These are phyloP conservation scores for Bauhinia variegata DNA, from an alignment of 306 rosid genomes.

Conservation along the genomic window DNA sequence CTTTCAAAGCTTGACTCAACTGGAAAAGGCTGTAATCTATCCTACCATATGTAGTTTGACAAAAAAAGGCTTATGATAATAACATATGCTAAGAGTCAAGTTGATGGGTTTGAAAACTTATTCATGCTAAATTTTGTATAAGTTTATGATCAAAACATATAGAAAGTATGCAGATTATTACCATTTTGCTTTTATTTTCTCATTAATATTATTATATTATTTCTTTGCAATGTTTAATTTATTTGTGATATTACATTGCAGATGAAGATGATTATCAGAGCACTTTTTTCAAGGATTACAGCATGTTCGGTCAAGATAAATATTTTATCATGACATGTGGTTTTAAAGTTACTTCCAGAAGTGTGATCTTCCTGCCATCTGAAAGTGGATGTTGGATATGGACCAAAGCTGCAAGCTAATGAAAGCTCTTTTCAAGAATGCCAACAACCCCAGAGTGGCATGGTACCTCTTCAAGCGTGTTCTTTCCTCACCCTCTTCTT, in stretches of 20 bases:
- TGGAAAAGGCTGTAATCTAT: too few relatives aligned
- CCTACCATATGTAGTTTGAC: too few relatives aligned
- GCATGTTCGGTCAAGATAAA: slow-evolving; percentile 25
- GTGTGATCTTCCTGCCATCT: too few relatives aligned
- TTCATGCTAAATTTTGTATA: too few relatives aligned
- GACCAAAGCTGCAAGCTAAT: slow-evolving; percentile 44
- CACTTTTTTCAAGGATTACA: slow-evolving; percentile 25
- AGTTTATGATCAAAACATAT: too few relatives aligned
- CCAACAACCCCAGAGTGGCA: slow-evolving; percentile 70
- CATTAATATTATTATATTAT: too few relatives aligned
- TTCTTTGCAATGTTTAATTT: slow-evolving; percentile 16
- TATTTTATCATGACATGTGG: slow-evolving; percentile 11
- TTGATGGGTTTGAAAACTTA: too few relatives aligned
- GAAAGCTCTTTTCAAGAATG: slow-evolving; percentile 57
- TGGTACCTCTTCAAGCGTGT: slow-evolving; percentile 78
- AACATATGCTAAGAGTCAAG: too few relatives aligned
- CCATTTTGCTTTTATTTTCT: too few relatives aligned
- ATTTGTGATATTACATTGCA: slow-evolving; percentile 41
- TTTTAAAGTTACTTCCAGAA: slow-evolving; percentile 26
- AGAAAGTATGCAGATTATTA: too few relatives aligned
- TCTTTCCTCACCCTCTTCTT: slow-evolving; percentile 32
- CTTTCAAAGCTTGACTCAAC: too few relatives aligned
- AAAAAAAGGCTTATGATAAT: too few relatives aligned
- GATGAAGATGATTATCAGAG: slow-evolving; percentile 68
- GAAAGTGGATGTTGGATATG: slow-evolving; percentile 29